Evolutionary conservation across 768 basidiomycete species (phyloP).

Genomic region (Naematelia aurantialba): DNA sequence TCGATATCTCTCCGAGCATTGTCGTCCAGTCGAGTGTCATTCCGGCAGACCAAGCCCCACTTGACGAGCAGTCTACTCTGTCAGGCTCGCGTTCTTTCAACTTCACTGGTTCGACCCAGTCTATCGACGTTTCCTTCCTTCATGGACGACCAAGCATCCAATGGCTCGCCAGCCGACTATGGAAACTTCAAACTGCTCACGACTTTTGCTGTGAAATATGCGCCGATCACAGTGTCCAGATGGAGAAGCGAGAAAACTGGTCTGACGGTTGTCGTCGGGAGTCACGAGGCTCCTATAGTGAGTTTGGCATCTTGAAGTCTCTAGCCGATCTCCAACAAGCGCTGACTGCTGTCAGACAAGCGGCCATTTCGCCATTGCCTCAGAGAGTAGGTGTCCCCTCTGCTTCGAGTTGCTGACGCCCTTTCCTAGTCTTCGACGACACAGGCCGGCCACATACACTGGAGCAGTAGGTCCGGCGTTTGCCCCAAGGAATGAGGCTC

Average conservation of each 20-base stretch:
- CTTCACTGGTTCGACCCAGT: not conserved
- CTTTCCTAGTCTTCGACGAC: slow-evolving; percentile 75
- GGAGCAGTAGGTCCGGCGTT: slow-evolving; percentile 67
- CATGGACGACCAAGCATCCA: not conserved
- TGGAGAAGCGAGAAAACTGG: slow-evolving; percentile 85
- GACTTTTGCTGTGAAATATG: slow-evolving; percentile 69
- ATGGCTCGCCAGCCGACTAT: slow-evolving; percentile 49
- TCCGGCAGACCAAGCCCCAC: too few relatives aligned
- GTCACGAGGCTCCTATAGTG: slow-evolving; percentile 59
- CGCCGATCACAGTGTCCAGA: slow-evolving; percentile 76
- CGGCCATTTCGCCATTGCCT: slow-evolving; percentile 83
- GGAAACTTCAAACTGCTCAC: slow-evolving; percentile 81
- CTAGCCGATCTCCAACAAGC: not conserved
- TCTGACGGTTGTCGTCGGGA: slow-evolving; percentile 82
- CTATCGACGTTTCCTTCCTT: not conserved
- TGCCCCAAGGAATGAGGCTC: slow-evolving; percentile 11
- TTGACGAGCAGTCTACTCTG: too few relatives aligned
- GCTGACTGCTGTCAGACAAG: slow-evolving; percentile 58
- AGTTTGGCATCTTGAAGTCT: not conserved
- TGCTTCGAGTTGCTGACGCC: not conserved
- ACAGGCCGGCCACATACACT: slow-evolving; percentile 93
- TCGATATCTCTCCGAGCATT: not conserved
- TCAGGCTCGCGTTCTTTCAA: not conserved
- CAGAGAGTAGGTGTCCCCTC: slow-evolving; percentile 65
- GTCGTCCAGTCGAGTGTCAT: not conserved